phyloP scores from a whole-genome alignment of 2,329 filamentous ascomycete genomes.

The Aureobasidium melanogenum region DNA sequence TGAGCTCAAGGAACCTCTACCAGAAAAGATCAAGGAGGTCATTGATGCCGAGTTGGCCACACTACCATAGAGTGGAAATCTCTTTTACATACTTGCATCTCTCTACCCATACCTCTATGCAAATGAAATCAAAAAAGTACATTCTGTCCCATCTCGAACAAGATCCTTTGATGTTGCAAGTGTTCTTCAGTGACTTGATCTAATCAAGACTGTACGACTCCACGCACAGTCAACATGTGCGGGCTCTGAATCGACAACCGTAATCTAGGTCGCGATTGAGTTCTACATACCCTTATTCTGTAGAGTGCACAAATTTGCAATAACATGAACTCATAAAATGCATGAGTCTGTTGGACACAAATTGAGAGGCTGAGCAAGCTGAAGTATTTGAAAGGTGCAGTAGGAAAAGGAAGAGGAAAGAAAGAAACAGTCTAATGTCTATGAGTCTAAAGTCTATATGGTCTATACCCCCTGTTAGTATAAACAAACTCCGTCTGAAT shows the following conservation, averaged over 20 bases:
- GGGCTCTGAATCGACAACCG: too few relatives aligned
- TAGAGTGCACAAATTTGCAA: too few relatives aligned
- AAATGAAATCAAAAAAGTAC: neutral
- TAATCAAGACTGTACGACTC: too few relatives aligned
- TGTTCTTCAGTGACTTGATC: too few relatives aligned
- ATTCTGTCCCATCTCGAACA: neutral
- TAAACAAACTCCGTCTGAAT: neutral
- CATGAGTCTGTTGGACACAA: neutral
- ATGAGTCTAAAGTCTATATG: too few relatives aligned
- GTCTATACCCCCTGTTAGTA: neutral
- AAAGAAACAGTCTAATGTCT: neutral
- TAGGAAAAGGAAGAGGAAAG: neutral
- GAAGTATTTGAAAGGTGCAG: neutral
- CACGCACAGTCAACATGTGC: too few relatives aligned
- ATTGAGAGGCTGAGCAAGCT: neutral
- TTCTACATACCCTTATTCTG: too few relatives aligned
- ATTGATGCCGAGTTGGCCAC: slow-evolving; percentile 45
- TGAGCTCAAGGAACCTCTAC: slow-evolving; percentile 49
- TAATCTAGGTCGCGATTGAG: too few relatives aligned
- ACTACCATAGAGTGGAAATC: slow-evolving; percentile 30
- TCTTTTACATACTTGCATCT: neutral
- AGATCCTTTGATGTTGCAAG: too few relatives aligned
- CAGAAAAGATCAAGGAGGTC: slow-evolving; percentile 57
- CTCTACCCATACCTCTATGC: neutral
- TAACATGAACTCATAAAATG: too few relatives aligned